Evolutionary conservation across 805 yeast genomes (phyloP).

Genomic region (Ogataea allantospora): DNA sequence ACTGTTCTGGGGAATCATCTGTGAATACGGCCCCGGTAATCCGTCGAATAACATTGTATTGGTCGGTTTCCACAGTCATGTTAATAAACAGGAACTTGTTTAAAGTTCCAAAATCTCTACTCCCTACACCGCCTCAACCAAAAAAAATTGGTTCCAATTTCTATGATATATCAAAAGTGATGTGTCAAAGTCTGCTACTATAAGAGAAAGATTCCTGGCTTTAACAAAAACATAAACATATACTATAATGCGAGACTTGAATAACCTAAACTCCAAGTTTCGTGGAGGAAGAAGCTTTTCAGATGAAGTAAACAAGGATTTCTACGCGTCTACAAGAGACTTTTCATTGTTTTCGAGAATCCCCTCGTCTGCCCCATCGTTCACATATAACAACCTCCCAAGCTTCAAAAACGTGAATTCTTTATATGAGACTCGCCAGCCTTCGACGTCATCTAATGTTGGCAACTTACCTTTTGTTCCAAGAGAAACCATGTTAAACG

Average conservation of each 20-base stretch:
- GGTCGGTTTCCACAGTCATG: slow-evolving; percentile 11
- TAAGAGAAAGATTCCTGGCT: slow-evolving; percentile 3
- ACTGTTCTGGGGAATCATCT: background rate
- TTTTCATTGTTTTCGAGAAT: slow-evolving; percentile 16
- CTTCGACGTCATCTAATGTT: slow-evolving; percentile 9
- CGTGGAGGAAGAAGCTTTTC: slow-evolving; percentile 5
- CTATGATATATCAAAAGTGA: slow-evolving; percentile 10
- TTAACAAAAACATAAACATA: slow-evolving; percentile 1
- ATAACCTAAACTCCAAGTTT: slow-evolving; percentile 8
- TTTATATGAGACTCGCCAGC: slow-evolving; percentile 12
- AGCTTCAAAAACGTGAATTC: slow-evolving; percentile 15
- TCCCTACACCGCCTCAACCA: slow-evolving; percentile 2
- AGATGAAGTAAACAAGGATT: slow-evolving; percentile 3
- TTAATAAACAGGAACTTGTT: background rate
- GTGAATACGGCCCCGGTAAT: slow-evolving; percentile 3
- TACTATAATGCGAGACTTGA: slow-evolving; percentile 12
- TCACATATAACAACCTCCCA: slow-evolving; percentile 20
- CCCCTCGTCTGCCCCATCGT: slow-evolving; percentile 16
- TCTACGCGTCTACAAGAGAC: slow-evolving; percentile 7
- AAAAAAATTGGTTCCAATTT: slow-evolving; percentile 1
- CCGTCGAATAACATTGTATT: slow-evolving; percentile 5
- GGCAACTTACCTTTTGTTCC: slow-evolving; percentile 22
- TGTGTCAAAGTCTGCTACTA: slow-evolving; percentile 5
- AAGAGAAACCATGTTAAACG: slow-evolving; percentile 14
- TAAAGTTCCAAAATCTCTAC: background rate